Evolutionary conservation across 108 stramenopile species (phyloP).

Genomic region (Cafeteria roenbergensis): DNA sequence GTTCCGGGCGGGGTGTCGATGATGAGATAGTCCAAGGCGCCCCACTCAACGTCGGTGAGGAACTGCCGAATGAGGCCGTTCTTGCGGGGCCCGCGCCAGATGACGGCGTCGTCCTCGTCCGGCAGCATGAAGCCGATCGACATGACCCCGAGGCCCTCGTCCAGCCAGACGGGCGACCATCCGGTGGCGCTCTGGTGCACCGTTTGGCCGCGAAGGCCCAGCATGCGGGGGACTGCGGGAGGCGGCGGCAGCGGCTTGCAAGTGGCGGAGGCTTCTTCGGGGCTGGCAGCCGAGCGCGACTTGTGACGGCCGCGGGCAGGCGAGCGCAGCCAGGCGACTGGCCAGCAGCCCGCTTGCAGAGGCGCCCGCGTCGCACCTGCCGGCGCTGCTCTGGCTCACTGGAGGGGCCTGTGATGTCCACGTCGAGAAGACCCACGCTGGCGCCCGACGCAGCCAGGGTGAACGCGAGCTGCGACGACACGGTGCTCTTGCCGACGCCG

Average conservation of each 20-base stretch:
- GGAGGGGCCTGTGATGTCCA: conserved; percentile 94
- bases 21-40: conserved; percentile 76
- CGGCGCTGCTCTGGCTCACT: no score
- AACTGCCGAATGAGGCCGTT: conserved; percentile 98
- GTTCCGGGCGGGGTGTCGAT: conserved; percentile 99
- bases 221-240: conserved; percentile 21
- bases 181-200: conserved; percentile 77
- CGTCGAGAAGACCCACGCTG: conserved; percentile 84
- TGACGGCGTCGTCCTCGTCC: conserved; percentile 77
- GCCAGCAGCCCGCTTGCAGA: no score
- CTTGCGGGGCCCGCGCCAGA: conserved; percentile 96
- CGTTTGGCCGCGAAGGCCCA: conserved; percentile 52
- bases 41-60: conserved; percentile 69
- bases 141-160: conserved; percentile 69
- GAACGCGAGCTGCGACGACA: conserved; percentile 80
- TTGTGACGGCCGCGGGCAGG: no score
- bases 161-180: conserved; percentile 91
- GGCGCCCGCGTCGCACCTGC: no score
- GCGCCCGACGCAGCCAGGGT: conserved; percentile 68
- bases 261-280: neutral
- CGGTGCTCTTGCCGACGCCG: conserved; percentile 89
- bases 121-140: conserved; percentile 87
- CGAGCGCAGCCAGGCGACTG: no score
- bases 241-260: conserved; percentile 29
- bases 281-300: neutral